Percentiles rank a stretch among this genome's conserved stretches.
Evolutionary conservation across 2,329 filamentous ascomycete genomes (phyloP).

Genomic region (Cytospora paraplurivora): DNA sequence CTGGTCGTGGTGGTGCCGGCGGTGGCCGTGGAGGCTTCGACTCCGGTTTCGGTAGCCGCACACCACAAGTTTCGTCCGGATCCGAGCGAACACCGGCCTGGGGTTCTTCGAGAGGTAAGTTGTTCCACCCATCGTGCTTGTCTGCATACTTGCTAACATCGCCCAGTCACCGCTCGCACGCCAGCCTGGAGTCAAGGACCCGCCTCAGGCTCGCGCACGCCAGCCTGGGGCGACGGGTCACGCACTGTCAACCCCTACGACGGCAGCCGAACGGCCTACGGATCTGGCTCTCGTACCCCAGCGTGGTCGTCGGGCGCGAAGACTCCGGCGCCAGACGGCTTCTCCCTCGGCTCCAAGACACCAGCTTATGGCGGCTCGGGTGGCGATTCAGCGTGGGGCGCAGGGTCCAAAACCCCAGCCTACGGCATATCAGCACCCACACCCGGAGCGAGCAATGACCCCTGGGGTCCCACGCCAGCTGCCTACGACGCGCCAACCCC

Average conservation of each 20-base stretch:
- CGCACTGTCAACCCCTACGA: conserved; percentile 72
- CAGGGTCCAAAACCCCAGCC: conserved; percentile 76
- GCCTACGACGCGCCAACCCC: conserved; percentile 73
- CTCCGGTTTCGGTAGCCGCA: conserved; percentile 68
- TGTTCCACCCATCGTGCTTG: conserved; percentile 3
- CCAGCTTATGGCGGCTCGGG: conserved; percentile 58
- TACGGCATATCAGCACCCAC: conserved; percentile 65
- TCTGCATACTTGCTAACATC: conserved; percentile 33
- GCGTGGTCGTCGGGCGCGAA: conserved; percentile 79
- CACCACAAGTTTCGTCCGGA: conserved; percentile 62
- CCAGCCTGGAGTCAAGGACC: conserved; percentile 62
- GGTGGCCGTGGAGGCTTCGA: conserved; percentile 47
- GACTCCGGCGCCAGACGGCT: conserved; percentile 67
- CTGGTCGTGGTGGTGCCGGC: conserved; percentile 45
- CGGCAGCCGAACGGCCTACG: conserved; percentile 76
- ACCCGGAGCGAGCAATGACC: conserved; percentile 59
- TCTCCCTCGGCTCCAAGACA: conserved; percentile 68
- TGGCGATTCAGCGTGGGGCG: conserved; percentile 60
- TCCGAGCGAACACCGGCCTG: conserved; percentile 76
- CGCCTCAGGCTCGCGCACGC: conserved; percentile 63
- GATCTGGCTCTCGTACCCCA: conserved; percentile 70
- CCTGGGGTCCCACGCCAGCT: conserved; percentile 55
- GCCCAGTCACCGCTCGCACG: conserved; percentile 58
- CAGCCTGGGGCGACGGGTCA: conserved; percentile 70
- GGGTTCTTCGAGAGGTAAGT: conserved; percentile 67